Evolutionary conservation across 164 flowering plant genomes (phyloP), one percentile per base, ranked within the genome.

Genomic region (Amborella trichopoda): DNA sequence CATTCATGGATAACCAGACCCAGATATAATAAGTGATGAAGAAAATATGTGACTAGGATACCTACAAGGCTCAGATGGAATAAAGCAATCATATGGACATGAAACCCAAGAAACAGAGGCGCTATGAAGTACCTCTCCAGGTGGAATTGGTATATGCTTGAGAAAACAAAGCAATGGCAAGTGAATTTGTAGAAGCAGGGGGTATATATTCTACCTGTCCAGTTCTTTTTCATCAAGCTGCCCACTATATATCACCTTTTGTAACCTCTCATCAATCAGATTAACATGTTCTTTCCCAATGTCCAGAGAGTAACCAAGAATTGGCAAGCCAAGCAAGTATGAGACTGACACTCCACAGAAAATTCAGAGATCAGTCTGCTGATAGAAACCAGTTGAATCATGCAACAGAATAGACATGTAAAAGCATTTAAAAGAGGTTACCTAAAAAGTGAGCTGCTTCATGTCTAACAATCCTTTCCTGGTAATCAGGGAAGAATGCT

Each of bases 381-480:
- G n/a, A n/a, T n/a, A n/a, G n/a, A n/a, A n/a, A n/a, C n/a, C n/a
- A n/a, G n/a, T n/a, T n/a, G n/a, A n/a, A n/a, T n/a, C n/a, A n/a
- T n/a, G n/a, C n/a, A n/a, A n/a, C n/a, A n/a, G n/a, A n/a, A n/a
- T 38, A 18, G 30, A 6, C 14, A 12, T 34, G 24, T 21, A 20
- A 12, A 27, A 23, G 9, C 48, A 1, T 19, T 30, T 3, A 25
- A 45, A 6, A 32, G 27, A 47, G 14, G 33, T 51, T 65, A 86
- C 98, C 78, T 63, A 91, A 60, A 54, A 91, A 91, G 51, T 91
- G 98, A 47, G 96, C 98, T 13, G 98, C 94, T 71, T 91, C 96
- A 68, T 91, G 98, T 49, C 89, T 69, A 19, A 85, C 78, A 44
- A 86, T 76, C 63, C 98, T 73, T 38, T 86, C 96, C 54, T 91